Evolutionary conservation across 2,329 filamentous ascomycete genomes (phyloP), one percentile per base, ranked within the genome.

Genomic region (Microcera coccophila): DNA sequence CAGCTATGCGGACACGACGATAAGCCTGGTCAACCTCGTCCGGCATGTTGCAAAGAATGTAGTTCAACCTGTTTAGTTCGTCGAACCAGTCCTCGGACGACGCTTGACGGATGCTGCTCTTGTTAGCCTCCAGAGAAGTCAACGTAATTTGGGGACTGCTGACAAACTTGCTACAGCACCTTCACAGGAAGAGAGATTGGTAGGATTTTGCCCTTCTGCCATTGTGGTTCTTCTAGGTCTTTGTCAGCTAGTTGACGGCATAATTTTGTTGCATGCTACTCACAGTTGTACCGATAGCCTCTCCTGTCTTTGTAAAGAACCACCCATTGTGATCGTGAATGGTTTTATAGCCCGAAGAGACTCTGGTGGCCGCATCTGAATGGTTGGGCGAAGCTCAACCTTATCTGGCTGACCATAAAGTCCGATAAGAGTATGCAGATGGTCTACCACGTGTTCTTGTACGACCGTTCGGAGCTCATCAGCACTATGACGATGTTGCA

Each of bases 31-130:
- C 41, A 8, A 26, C 26, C 18, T 41, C 41, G 10, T 15, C 18
- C 4, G 34, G 42, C 12, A 38, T 15, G 5, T 15, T 11, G 3
- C 9, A 39, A 21, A 44, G 45, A 5, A 47, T 17, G 4, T 21
- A 11, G 16, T 41, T 47, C 2, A 47, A 34, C 12, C 38, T 33
- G 11, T 44, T 35, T 5, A 47, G 16, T 12, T 44, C 38, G 4
- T 44, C 38, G 11, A 47, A 44, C 45, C 45, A 47, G 17, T 15
- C 22, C 14, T 47, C 17, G 1, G 41, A 32, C 8, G 45, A 44
- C 4, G 38, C 38, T 22, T 21, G 26, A 2, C 26, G 17, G 35
- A 42, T 42, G 16, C 40, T 42, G 35, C 5, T 33, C 18, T 1
- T n/a, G 39, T 38, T 16, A 42, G 39, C 32, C 7, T 24, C 4